Base-by-base conservation (phyloP, 2,329 filamentous ascomycete genomes). In the Aspergillus caelatus region DNA sequence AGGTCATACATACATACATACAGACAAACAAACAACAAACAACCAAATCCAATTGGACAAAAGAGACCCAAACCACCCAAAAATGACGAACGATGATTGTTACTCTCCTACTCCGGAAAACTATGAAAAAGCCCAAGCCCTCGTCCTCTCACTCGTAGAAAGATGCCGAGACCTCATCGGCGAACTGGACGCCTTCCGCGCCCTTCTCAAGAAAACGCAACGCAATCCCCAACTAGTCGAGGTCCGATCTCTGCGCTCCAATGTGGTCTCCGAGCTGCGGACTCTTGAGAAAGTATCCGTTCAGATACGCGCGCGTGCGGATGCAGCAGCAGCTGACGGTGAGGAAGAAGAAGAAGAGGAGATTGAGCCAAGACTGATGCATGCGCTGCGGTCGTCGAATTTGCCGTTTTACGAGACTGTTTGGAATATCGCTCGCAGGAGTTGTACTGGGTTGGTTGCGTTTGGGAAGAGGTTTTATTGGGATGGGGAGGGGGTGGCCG, bases 301-400 rank as follows among this genome's bases (percentile, higher is more conserved):
- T 26, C 70, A 74, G 64, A 70, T 76, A 10, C 65, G 68, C 14
- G 66, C 41, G 12, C 62, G 66, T 9, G 23, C 26, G 45, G 67
- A 68, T 48, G 63, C 55, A 6, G 65, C 45, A 32, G 30, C 32
- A 7, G 65, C 45, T 14, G 53, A 8, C 16, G 50, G 60, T 11
- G 71, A 69, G 52, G 65, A 66, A 4, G 62, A 69, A 52, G 65
- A 66, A 4, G 62, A 62, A 34, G 32, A 34, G 65, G 61, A 74
- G 57, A 60, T 57, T 32, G 62, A 77, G 59, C 68, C 69, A 62
- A 76, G 79, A 60, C 72, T 80, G 19, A 72, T 81, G n/a, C 86
- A 90, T 71, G 83, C 85, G 32, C 78, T 90, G 53, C 82, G 85
- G 57, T 89, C 87, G 9, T 89, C 87, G 0, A 92, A 92, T 75